phyloP scores from a whole-genome alignment of 2,329 filamentous ascomycete species.

The Fusarium virguliforme region DNA sequence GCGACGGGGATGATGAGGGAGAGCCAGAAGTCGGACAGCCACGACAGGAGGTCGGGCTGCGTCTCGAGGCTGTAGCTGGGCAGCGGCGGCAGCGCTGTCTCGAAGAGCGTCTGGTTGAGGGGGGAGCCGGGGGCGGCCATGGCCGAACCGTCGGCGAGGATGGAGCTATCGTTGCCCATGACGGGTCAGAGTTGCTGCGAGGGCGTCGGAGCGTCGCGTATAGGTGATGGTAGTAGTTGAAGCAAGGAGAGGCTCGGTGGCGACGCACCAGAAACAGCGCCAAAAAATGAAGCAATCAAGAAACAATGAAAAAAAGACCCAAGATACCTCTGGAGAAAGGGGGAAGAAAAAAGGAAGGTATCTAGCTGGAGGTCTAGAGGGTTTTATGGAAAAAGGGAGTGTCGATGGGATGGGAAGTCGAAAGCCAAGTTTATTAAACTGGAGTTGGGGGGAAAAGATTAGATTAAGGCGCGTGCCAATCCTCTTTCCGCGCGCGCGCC shows the following conservation, averaged over 20 bases:
- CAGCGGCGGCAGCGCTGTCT: constrained; percentile 80
- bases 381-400: constrained; percentile 42
- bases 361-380: constrained; percentile 33
- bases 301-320: constrained; percentile 14
- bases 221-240: constrained; percentile 27
- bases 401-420: constrained; percentile 24
- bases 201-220: constrained; percentile 33
- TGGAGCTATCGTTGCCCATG: constrained; percentile 61
- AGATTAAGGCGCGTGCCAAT: constrained; percentile 46
- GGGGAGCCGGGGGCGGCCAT: constrained; percentile 56
- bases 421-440: constrained; percentile 43
- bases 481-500: constrained; percentile 20
- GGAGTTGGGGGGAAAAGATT: constrained; percentile 38
- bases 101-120: constrained; percentile 70
- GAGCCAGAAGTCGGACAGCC: constrained; percentile 86
- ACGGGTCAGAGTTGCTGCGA: constrained; percentile 34
- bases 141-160: constrained; percentile 53
- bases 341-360: constrained; percentile 39
- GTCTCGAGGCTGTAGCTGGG: constrained; percentile 83
- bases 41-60: constrained; percentile 80
- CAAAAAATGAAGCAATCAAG: constrained; percentile 30
- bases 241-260: constrained; percentile 16
- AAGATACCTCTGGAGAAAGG: constrained; percentile 9
- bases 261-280: constrained; percentile 18
- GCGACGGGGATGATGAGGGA: constrained; percentile 82